Evolutionary conservation across 371 early-diverging fungal genomes (phyloP).

Genomic region (Mortierella sp.): DNA sequence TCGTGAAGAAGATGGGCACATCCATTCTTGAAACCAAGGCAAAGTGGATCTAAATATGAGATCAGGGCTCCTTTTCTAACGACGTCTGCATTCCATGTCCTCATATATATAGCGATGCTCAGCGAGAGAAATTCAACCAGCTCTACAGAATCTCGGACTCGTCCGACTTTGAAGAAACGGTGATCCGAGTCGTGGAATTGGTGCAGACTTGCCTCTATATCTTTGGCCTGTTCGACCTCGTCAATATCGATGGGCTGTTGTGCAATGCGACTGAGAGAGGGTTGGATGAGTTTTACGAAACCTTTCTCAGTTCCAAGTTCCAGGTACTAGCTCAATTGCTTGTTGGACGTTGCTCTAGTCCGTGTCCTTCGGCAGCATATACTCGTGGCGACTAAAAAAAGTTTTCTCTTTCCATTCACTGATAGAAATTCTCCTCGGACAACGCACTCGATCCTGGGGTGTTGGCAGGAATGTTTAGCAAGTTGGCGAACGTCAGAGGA

Average conservation of each 20-base stretch:
- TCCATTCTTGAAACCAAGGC: background rate
- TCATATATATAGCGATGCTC: constrained; percentile 61
- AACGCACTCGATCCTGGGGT: constrained; percentile 70
- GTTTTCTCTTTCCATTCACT: background rate
- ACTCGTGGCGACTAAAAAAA: background rate
- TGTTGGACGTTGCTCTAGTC: too few relatives aligned
- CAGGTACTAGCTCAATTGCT: constrained; percentile 52
- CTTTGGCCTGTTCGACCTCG: constrained; percentile 59
- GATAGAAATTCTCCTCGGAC: constrained; percentile 51
- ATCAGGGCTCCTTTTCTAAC: background rate
- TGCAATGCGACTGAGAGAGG: constrained; percentile 69
- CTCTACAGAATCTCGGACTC: constrained; percentile 68
- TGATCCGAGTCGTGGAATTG: constrained; percentile 62
- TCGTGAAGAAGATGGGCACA: background rate
- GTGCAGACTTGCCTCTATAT: constrained; percentile 67
- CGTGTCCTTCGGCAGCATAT: too few relatives aligned
- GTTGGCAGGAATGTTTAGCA: constrained; percentile 67
- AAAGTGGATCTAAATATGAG: background rate
- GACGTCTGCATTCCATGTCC: background rate
- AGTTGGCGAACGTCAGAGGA: constrained; percentile 63
- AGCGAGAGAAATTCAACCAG: constrained; percentile 72
- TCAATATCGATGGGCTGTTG: constrained; percentile 69
- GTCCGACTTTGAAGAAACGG: constrained; percentile 64
- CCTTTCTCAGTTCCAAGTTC: constrained; percentile 60
- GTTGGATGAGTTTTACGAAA: constrained; percentile 60